These are phyloP conservation scores for Ceratobasidium sp. DNA, from an alignment of 1,284 basidiomycete species.

Conservation along the genomic window DNA sequence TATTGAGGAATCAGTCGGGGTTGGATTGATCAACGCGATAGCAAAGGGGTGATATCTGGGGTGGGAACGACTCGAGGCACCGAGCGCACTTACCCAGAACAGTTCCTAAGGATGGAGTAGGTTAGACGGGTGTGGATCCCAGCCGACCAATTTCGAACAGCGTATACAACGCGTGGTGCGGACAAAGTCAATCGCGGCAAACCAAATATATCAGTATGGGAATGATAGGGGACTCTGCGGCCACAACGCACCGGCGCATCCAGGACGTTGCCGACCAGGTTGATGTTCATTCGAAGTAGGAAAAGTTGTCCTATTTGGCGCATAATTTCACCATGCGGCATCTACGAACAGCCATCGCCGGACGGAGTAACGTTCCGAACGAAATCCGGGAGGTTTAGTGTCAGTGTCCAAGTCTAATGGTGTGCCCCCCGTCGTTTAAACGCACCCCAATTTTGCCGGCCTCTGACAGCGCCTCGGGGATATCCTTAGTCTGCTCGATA, in stretches of 20 bases:
- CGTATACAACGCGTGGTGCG: neutral
- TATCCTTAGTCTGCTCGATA: conserved; percentile 97
- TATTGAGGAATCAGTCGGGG: too few species aligned
- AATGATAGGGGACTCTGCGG: conserved; percentile 31
- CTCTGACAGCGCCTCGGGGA: conserved; percentile 92
- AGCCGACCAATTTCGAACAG: neutral
- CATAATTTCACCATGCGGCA: conserved; percentile 85
- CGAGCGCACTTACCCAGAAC: conserved; percentile 76
- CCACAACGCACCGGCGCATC: conserved; percentile 82
- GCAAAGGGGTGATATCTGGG: neutral
- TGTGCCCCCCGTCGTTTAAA: conserved; percentile 53
- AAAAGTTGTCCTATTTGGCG: conserved; percentile 96
- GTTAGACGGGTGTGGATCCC: neutral
- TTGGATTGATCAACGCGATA: neutral
- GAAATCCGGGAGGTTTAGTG: neutral
- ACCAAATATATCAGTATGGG: conserved; percentile 10
- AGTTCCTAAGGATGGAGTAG: conserved; percentile 70
- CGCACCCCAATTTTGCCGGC: conserved; percentile 91
- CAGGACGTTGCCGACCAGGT: conserved; percentile 93
- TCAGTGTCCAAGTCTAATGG: neutral
- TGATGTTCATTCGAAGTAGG: conserved; percentile 93
- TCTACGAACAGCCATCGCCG: conserved; percentile 48
- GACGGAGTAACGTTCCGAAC: neutral
- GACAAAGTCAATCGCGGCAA: conserved; percentile 31
- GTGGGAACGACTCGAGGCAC: neutral